A percentile compares a stretch with the other conserved stretches of the same genome.
These are phyloP conservation scores for Tolypocladium endophyticum DNA, from an alignment of 2,329 filamentous ascomycete species.

Conservation along the genomic window DNA sequence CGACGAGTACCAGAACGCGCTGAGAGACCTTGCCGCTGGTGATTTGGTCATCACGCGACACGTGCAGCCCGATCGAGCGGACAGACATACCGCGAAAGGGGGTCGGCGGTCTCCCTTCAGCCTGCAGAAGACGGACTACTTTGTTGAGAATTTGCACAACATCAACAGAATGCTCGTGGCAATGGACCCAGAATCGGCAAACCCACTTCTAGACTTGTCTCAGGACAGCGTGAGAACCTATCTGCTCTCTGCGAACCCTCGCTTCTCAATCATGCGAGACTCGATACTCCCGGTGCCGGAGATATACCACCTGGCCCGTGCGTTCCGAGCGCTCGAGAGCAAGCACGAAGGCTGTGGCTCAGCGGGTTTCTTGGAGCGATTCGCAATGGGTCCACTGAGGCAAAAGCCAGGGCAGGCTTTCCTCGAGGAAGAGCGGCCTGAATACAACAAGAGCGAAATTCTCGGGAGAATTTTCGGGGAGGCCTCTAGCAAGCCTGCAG, in stretches of 20 bases:
- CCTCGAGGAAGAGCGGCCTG: constrained; percentile 17
- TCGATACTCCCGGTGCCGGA: constrained; percentile 27
- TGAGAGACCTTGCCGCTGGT: constrained; percentile 26
- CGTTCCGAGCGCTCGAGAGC: constrained; percentile 15
- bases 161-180: constrained; percentile 34
- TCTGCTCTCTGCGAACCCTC: constrained; percentile 14
- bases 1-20: constrained; percentile 28
- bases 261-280: constrained; percentile 19
- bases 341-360: constrained; percentile 10
- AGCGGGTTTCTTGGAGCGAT: constrained; percentile 17
- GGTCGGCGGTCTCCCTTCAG: constrained; percentile 2
- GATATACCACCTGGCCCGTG: constrained; percentile 26
- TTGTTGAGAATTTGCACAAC: constrained; percentile 35
- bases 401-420: constrained; percentile 19
- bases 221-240: constrained; percentile 13
- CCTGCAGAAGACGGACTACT: constrained; percentile 26
- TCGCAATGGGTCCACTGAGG: constrained; percentile 20
- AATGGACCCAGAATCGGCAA: constrained; percentile 16
- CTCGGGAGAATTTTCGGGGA: no score
- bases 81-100: constrained; percentile 2
- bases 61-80: constrained; percentile 18
- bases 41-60: constrained; percentile 30
- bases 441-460: constrained; percentile 10
- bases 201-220: constrained; percentile 7
- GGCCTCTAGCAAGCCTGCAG: constrained; percentile 14